Evolutionary conservation across 257 asterid species (phyloP).

Genomic region (Solanum gandarillasii): DNA sequence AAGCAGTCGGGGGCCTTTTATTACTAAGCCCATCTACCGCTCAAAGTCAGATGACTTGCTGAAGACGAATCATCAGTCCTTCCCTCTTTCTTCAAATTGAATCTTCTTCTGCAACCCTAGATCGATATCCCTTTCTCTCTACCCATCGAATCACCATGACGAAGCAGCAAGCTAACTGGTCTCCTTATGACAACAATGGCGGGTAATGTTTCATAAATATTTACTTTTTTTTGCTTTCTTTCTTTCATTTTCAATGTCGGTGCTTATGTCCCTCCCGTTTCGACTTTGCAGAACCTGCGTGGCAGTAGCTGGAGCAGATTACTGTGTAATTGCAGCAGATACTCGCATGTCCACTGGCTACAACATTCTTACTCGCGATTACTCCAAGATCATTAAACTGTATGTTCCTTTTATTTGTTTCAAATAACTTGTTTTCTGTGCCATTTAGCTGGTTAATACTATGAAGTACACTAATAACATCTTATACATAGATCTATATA

Average conservation of each 20-base stretch:
- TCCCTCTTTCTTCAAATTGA: neutral
- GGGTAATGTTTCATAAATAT: constrained; percentile 32
- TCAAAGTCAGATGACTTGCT: neutral
- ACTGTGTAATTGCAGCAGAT: constrained; percentile 92
- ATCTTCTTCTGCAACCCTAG: neutral
- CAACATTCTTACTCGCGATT: constrained; percentile 74
- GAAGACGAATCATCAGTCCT: neutral
- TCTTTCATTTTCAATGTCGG: neutral
- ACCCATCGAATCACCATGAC: constrained; percentile 34
- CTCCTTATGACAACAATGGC: constrained; percentile 97
- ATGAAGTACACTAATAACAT: neutral
- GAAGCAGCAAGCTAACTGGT: constrained; percentile 78
- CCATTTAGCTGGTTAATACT: neutral
- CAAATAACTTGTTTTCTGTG: neutral
- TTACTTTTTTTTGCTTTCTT: neutral
- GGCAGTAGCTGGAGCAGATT: constrained; percentile 89
- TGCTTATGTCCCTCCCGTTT: neutral
- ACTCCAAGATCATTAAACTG: constrained; percentile 84
- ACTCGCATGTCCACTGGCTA: constrained; percentile 86
- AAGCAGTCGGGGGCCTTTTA: neutral
- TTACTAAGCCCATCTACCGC: neutral
- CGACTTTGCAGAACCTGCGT: constrained; percentile 61
- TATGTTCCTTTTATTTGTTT: constrained; percentile 6
- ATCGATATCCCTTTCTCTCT: neutral
- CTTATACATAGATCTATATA: neutral